Evolutionary conservation across 805 yeast genomes (phyloP).

Genomic region (Sungouiozyma intestinalis): DNA sequence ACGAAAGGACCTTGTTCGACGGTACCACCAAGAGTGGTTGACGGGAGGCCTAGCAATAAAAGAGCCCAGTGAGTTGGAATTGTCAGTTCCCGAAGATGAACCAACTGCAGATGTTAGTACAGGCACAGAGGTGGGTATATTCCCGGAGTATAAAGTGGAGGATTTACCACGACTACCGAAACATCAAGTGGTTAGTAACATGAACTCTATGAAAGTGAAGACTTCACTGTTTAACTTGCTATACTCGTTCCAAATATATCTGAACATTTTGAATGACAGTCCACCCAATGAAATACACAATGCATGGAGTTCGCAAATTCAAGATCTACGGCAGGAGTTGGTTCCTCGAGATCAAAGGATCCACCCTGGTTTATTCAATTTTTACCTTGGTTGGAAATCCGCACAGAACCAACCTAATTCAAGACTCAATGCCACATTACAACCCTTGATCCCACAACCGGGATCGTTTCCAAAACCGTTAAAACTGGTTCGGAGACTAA

Average conservation of each 20-base stretch:
- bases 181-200: neutral
- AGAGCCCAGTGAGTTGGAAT: too few species aligned
- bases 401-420: conserved; percentile 9
- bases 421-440: conserved; percentile 12
- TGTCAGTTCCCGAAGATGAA: too few species aligned
- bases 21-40: too few species aligned
- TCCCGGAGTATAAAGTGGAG: neutral
- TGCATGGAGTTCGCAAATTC: conserved; percentile 12
- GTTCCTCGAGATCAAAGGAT: neutral
- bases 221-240: conserved; percentile 22
- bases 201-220: conserved; percentile 13
- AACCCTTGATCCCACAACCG: conserved; percentile 23
- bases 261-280: conserved; percentile 7
- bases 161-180: conserved; percentile 1
- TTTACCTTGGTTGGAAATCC: conserved; percentile 18
- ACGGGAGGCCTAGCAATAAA: too few species aligned
- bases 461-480: conserved; percentile 14
- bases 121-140: too few species aligned
- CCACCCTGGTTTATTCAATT: neutral
- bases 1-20: too few species aligned
- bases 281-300: conserved; percentile 1
- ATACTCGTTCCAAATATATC: conserved; percentile 19
- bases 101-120: too few species aligned
- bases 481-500: conserved; percentile 10
- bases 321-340: conserved; percentile 1